phyloP scores from a whole-genome alignment of 225 moss, liverwort and hornwort species.

The Sphagnum contortum region DNA sequence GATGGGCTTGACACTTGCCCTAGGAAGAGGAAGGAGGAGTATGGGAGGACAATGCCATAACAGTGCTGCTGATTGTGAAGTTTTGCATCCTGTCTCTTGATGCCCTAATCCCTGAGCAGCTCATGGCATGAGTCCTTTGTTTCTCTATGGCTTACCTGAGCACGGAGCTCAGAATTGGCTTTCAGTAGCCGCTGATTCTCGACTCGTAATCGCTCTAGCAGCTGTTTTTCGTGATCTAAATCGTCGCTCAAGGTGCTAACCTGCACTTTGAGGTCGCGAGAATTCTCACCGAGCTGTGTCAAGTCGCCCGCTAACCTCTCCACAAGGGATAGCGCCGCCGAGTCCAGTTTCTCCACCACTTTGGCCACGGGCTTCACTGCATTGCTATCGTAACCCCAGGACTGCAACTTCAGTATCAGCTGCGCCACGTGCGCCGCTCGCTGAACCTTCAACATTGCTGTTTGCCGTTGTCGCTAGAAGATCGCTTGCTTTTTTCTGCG shows the following conservation, averaged over 20 bases:
- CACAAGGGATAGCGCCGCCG: conserved; percentile 40
- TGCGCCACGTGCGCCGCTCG: conserved; percentile 28
- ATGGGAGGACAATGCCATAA: no score
- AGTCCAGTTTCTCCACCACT: conserved; percentile 49
- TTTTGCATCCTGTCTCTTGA: no score
- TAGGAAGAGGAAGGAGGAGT: no score
- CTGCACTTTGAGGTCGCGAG: conserved; percentile 42
- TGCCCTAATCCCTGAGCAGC: no score
- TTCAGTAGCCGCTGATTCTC: conserved; percentile 47
- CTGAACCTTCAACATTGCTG: conserved; percentile 44
- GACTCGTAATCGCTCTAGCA: conserved; percentile 30
- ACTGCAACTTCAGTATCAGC: conserved; percentile 53
- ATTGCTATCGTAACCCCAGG: conserved; percentile 67
- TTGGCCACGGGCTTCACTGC: conserved; percentile 39
- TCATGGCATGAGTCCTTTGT: no score
- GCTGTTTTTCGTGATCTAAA: conserved; percentile 38
- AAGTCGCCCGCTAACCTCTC: conserved; percentile 65
- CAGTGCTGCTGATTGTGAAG: no score
- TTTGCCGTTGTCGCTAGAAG: conserved; percentile 3
- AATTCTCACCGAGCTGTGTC: conserved; percentile 49
- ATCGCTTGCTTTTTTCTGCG: not conserved
- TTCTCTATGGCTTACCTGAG: conserved; percentile 15
- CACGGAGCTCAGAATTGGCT: conserved; percentile 38
- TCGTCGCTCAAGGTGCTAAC: conserved; percentile 32
- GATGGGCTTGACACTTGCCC: no score